These are phyloP conservation scores for Lichtheimia ramosa DNA, from an alignment of 371 early-diverging fungal species.

Conservation along the genomic window DNA sequence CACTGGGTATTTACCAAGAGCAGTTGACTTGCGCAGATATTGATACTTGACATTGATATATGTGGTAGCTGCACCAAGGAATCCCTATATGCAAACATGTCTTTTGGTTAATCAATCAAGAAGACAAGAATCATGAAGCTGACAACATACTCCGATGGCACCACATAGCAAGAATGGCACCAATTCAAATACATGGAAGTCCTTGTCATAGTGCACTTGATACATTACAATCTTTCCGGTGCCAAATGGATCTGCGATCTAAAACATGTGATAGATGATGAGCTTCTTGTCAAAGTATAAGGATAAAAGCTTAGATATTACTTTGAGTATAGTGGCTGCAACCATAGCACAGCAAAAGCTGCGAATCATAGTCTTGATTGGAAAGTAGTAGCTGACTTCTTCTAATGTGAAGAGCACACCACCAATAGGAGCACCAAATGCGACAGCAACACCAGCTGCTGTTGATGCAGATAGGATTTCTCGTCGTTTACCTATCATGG, in stretches of 20 bases:
- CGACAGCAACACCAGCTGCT: conserved; percentile 92
- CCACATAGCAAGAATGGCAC: conserved; percentile 80
- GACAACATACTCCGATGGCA: conserved; percentile 68
- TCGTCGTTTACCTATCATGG: conserved; percentile 54
- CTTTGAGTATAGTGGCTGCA: conserved; percentile 80
- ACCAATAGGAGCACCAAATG: conserved; percentile 91
- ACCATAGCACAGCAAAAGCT: conserved; percentile 90
- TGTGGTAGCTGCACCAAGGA: conserved; percentile 83
- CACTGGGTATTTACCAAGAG: conserved; percentile 57
- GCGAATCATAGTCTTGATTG: conserved; percentile 87
- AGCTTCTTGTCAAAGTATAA: not conserved
- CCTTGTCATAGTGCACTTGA: conserved; percentile 83
- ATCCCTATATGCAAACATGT: conserved; percentile 56
- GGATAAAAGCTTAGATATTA: conserved; percentile 18
- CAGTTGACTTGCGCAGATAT: conserved; percentile 53
- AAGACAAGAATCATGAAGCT: not conserved
- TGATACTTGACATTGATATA: conserved; percentile 69
- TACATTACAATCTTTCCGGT: conserved; percentile 90
- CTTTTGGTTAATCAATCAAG: not conserved
- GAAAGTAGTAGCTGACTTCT: conserved; percentile 92
- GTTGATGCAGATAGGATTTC: conserved; percentile 87
- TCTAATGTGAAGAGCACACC: conserved; percentile 88
- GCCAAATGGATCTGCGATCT: conserved; percentile 85
- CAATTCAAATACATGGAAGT: conserved; percentile 88
- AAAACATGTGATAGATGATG: not conserved